Percentiles rank a stretch among this genome's conserved stretches.
These are phyloP conservation scores for Erigeron canadensis DNA, from an alignment of 129 eudicot species.

Conservation along the genomic window DNA sequence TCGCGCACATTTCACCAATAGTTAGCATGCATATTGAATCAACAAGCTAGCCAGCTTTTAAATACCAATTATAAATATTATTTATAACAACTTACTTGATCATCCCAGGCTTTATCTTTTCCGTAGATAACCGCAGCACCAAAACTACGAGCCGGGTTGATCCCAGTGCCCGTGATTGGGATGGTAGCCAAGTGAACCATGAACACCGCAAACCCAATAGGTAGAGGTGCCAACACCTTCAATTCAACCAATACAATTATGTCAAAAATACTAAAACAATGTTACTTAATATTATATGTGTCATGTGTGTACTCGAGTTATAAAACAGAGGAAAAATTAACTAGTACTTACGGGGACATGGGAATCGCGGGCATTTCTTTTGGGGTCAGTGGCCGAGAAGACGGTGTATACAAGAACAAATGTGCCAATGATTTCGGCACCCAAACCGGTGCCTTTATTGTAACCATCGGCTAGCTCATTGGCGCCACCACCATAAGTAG, in stretches of 20 bases:
- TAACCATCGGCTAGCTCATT: conserved; percentile 48
- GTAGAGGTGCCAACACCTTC: conserved; percentile 73
- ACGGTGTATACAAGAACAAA: conserved; percentile 69
- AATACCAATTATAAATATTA: neutral
- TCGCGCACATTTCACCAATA: conserved; percentile 7
- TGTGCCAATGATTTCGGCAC: conserved; percentile 63
- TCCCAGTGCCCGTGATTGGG: conserved; percentile 72
- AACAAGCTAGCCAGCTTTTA: too few relatives aligned
- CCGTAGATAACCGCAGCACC: conserved; percentile 72
- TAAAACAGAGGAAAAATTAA: too few relatives aligned
- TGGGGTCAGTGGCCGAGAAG: conserved; percentile 77
- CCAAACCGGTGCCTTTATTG: conserved; percentile 61
- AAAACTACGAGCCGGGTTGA: conserved; percentile 74
- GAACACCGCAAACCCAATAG: conserved; percentile 75
- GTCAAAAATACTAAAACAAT: neutral
- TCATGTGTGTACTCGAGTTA: neutral
- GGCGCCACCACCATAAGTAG: conserved; percentile 59
- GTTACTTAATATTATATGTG: neutral
- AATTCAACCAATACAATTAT: neutral
- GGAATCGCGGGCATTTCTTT: conserved; percentile 71
- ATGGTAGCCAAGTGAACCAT: conserved; percentile 79
- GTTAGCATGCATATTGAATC: neutral
- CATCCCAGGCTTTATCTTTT: conserved; percentile 68
- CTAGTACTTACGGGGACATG: conserved; percentile 61
- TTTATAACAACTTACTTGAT: conserved; percentile 43